Conservation (phyloP, 257 asterid species). For the Solanum pinnatisectum region DNA sequence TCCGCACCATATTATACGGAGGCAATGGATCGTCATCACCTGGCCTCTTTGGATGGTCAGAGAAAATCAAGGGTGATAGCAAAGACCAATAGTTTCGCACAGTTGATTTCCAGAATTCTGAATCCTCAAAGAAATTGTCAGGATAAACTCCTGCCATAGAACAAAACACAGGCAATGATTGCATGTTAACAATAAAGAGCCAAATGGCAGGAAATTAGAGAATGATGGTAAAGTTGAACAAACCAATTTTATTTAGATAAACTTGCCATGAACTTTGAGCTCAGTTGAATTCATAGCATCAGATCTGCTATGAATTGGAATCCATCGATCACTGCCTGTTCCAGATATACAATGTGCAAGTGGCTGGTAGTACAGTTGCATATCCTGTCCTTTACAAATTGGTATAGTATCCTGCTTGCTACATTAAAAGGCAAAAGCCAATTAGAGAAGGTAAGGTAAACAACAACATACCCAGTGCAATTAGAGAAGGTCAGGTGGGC, state of each 20-base stretch:
- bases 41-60: conserved; percentile 96
- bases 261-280: conserved; percentile 66
- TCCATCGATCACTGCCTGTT: conserved; percentile 65
- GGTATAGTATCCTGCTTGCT: conserved; percentile 43
- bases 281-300: conserved; percentile 35
- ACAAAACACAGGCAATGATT: neutral
- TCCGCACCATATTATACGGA: conserved; percentile 88
- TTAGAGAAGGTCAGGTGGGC: neutral
- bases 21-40: conserved; percentile 92
- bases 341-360: conserved; percentile 71
- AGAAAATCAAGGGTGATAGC: conserved; percentile 90
- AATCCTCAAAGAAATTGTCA: conserved; percentile 64
- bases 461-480: neutral
- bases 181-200: neutral
- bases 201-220: neutral
- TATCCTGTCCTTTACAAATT: conserved; percentile 66
- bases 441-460: neutral
- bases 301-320: conserved; percentile 60
- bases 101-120: conserved; percentile 68
- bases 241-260: neutral
- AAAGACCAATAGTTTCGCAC: conserved; percentile 83
- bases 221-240: neutral
- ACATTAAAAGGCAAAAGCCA: conserved; percentile 8
- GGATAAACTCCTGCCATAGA: conserved; percentile 53
- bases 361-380: conserved; percentile 64